phyloP scores from a whole-genome alignment of 129 eudicot species.

The Sambucus nigra region DNA sequence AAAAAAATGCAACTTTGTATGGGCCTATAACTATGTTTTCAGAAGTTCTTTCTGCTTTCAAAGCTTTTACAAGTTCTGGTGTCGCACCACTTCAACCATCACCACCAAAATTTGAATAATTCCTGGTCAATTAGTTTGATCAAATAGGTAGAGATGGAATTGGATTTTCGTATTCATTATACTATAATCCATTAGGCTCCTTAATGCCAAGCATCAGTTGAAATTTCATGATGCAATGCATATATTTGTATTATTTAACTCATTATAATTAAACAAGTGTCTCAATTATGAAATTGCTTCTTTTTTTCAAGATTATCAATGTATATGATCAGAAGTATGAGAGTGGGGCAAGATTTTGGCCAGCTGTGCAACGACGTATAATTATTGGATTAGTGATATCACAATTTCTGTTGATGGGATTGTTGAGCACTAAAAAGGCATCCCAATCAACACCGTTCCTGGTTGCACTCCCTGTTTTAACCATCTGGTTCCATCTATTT shows the following conservation, averaged over 20 bases:
- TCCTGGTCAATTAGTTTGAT: neutral
- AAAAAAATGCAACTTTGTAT: no score
- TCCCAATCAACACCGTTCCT: conserved; percentile 45
- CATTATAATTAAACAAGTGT: neutral
- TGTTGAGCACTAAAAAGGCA: conserved; percentile 68
- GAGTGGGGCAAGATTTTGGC: conserved; percentile 94
- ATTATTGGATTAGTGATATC: conserved; percentile 68
- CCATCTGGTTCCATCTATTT: conserved; percentile 72
- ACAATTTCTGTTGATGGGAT: conserved; percentile 71
- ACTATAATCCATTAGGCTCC: neutral
- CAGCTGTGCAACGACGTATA: conserved; percentile 83
- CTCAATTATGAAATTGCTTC: conserved; percentile 9
- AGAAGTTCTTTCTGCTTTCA: neutral
- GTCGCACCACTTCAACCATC: no score
- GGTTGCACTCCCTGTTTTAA: conserved; percentile 65
- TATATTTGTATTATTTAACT: neutral
- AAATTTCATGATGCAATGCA: neutral
- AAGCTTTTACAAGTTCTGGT: no score
- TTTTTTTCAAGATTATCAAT: conserved; percentile 62
- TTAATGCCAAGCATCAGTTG: neutral
- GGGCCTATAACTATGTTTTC: conserved; percentile 7
- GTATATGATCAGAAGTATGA: conserved; percentile 93
- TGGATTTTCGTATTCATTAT: conserved; percentile 2
- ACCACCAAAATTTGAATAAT: neutral
- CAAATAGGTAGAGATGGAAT: neutral